Evolutionary conservation across 164 flowering plant genomes (phyloP).

Genomic region (Taxillus chinensis): DNA sequence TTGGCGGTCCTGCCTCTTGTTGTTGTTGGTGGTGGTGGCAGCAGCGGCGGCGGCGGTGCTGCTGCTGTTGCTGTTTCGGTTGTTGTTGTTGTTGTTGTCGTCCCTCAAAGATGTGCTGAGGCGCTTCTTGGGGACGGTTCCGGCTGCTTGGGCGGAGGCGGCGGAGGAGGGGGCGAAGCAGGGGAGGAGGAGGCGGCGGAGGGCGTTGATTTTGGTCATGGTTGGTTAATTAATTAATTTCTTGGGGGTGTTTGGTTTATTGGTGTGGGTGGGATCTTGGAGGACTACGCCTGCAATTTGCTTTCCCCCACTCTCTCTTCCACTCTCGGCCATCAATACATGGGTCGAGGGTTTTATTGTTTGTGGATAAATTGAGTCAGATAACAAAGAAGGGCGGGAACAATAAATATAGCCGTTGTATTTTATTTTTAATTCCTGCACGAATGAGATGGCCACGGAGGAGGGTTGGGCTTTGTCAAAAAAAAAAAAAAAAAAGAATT

Average conservation of each 20-base stretch:
- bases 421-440: neutral
- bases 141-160: constrained; percentile 14
- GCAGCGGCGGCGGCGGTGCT: constrained; percentile 2
- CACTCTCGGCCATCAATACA: too few species aligned
- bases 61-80: neutral
- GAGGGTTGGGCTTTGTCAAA: too few species aligned
- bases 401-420: neutral
- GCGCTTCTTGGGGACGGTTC: constrained; percentile 42
- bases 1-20: neutral
- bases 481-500: neutral
- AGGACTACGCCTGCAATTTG: too few species aligned
- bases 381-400: neutral
- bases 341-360: too few species aligned
- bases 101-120: constrained; percentile 57
- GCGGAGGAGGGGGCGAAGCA: constrained; percentile 34
- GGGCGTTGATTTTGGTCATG: constrained; percentile 37
- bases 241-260: neutral
- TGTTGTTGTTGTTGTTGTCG: constrained; percentile 18
- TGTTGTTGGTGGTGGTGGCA: neutral
- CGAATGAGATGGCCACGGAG: too few species aligned
- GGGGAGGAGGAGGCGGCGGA: constrained; percentile 53
- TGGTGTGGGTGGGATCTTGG: too few species aligned
- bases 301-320: too few species aligned
- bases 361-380: too few species aligned
- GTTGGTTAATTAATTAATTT: neutral